phyloP scores from a whole-genome alignment of 2,329 filamentous ascomycete species.

The Colletotrichum godetiae region DNA sequence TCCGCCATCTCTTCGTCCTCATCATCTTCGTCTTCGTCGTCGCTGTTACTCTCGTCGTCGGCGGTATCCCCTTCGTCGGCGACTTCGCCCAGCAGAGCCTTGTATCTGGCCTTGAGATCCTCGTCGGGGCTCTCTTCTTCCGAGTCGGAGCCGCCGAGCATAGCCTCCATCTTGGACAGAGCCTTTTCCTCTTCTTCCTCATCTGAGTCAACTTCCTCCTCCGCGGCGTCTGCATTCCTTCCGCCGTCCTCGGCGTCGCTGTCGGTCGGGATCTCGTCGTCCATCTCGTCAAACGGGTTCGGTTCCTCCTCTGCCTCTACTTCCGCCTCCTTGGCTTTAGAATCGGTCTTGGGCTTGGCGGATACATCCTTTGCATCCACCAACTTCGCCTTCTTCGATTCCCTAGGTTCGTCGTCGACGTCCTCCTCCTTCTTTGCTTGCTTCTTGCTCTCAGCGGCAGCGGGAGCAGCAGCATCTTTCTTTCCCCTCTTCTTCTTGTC shows the following conservation, averaged over 20 bases:
- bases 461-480: slow-evolving; percentile 38
- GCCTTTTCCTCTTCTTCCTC: slow-evolving; percentile 48
- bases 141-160: slow-evolving; percentile 58
- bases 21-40: slow-evolving; percentile 36
- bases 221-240: slow-evolving; percentile 42
- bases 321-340: slow-evolving; percentile 43
- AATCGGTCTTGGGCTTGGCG: slow-evolving; percentile 43
- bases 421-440: slow-evolving; percentile 43
- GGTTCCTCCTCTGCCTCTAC: slow-evolving; percentile 43
- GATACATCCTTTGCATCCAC: slow-evolving; percentile 38
- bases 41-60: slow-evolving; percentile 48
- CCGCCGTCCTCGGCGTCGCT: slow-evolving; percentile 39
- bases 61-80: slow-evolving; percentile 49
- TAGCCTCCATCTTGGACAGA: slow-evolving; percentile 56
- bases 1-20: slow-evolving; percentile 45
- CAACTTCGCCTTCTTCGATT: slow-evolving; percentile 42
- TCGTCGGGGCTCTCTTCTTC: slow-evolving; percentile 52
- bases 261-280: slow-evolving; percentile 36
- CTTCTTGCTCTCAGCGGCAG: slow-evolving; percentile 42
- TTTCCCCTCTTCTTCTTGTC: slow-evolving; percentile 52
- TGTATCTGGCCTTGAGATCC: slow-evolving; percentile 55
- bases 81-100: slow-evolving; percentile 57
- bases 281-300: slow-evolving; percentile 39
- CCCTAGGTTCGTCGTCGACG: slow-evolving; percentile 39
- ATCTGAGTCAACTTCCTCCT: slow-evolving; percentile 41